These are phyloP conservation scores for Aureobasidium sp. DNA, from an alignment of 2,329 filamentous ascomycete species.

Conservation along the genomic window DNA sequence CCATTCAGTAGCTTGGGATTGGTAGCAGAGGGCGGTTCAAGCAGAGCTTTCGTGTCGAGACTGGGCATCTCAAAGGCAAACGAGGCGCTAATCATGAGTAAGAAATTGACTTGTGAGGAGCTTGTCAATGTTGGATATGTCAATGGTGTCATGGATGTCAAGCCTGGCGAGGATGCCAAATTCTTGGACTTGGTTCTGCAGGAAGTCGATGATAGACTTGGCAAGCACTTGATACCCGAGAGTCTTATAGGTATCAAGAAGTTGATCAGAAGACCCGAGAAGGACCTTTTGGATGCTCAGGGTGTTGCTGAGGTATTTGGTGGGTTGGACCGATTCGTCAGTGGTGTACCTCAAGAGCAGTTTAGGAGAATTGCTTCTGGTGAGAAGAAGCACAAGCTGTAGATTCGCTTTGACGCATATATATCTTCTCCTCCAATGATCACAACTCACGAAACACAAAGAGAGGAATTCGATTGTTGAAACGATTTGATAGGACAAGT, in stretches of 20 bases:
- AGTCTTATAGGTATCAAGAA: conserved; percentile 80
- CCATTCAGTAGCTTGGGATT: conserved; percentile 87
- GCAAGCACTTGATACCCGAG: conserved; percentile 69
- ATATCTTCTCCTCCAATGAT: neutral
- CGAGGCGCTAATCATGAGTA: conserved; percentile 88
- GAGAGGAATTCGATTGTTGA: neutral
- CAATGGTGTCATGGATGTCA: conserved; percentile 67
- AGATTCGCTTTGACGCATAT: neutral
- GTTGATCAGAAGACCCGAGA: conserved; percentile 66
- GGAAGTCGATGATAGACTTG: conserved; percentile 76
- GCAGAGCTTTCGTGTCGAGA: conserved; percentile 67
- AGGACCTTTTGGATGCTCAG: conserved; percentile 65
- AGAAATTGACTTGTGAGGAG: conserved; percentile 65
- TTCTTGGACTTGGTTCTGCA: conserved; percentile 66
- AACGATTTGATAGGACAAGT: neutral
- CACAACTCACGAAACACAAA: neutral
- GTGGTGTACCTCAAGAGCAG: conserved; percentile 77
- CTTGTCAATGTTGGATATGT: conserved; percentile 73
- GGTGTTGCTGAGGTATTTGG: conserved; percentile 80
- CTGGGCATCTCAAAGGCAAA: conserved; percentile 78
- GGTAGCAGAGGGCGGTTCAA: conserved; percentile 80
- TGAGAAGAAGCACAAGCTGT: conserved; percentile 93
- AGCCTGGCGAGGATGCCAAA: conserved; percentile 53
- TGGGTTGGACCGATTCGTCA: conserved; percentile 72
- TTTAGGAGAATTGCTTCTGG: conserved; percentile 78